Conservation (phyloP, 129 eudicot genomes). For the Oenanthe sinensis region DNA sequence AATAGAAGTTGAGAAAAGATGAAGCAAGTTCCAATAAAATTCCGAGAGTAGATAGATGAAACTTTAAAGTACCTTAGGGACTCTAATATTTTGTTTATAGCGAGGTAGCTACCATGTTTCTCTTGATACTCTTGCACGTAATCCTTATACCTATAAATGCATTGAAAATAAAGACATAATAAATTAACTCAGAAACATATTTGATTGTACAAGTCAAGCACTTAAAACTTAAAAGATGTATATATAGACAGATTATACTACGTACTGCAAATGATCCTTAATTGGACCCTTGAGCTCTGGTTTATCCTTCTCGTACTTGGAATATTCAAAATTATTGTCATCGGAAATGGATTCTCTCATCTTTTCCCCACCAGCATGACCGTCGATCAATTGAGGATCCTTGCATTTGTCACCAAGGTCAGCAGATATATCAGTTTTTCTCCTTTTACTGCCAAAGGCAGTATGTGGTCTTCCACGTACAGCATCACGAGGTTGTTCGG, state of each 20-base stretch:
- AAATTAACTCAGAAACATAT: neutral
- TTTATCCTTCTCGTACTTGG: slow-evolving; percentile 79
- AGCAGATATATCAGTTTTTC: slow-evolving; percentile 27
- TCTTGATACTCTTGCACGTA: slow-evolving; percentile 82
- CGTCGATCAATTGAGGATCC: slow-evolving; percentile 39
- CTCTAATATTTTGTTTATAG: slow-evolving; percentile 63
- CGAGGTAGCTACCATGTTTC: slow-evolving; percentile 66
- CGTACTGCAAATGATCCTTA: slow-evolving; percentile 70
- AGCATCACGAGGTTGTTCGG: slow-evolving; percentile 36
- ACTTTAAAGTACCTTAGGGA: slow-evolving; percentile 48
- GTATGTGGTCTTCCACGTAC: slow-evolving; percentile 31
- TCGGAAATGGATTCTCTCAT: slow-evolving; percentile 57
- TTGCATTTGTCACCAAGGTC: slow-evolving; percentile 32
- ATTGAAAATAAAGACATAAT: slow-evolving; percentile 12
- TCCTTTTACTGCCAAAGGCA: slow-evolving; percentile 46
- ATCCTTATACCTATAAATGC: slow-evolving; percentile 59
- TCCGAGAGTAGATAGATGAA: neutral
- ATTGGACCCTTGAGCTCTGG: slow-evolving; percentile 91
- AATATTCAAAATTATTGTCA: slow-evolving; percentile 49
- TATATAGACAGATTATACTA: neutral
- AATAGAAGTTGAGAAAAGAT: neutral
- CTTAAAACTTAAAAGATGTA: neutral
- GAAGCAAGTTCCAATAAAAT: slow-evolving; percentile 9
- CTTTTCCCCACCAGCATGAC: slow-evolving; percentile 34
- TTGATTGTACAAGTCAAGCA: neutral